Evolutionary conservation across 208 protist genomes (phyloP), one percentile per base, ranked within the genome.

Genomic region (Phytomonas sp.): DNA sequence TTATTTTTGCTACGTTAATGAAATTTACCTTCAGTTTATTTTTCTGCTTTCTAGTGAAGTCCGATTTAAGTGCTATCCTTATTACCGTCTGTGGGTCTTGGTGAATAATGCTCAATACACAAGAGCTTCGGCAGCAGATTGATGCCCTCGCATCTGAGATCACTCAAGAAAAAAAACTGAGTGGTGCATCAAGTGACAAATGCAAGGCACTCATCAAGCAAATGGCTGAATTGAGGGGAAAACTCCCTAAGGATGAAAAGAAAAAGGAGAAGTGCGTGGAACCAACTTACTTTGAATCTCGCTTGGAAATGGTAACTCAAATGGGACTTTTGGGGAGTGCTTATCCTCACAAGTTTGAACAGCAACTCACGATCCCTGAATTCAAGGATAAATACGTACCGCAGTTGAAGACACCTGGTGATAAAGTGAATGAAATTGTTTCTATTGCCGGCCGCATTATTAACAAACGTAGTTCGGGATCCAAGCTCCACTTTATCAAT

Each of bases 301-400:
- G 93, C n/a, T 70, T 95, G 23, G 85, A 87, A 7, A 93, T 96
- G 88, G 89, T 97, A 56, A 86, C 89, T 13, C 76, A 92, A 64
- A 83, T 97, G 71, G 93, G 93, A 43, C 74, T 89, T 6, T 70
- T 93, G 26, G 87, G 83, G n/a, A 89, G 97, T 30, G 89, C 96
- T 20, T 99, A 98, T 75, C 98, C 98, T 40, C 98, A 99, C 83
- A 99, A 99, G 87, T 99, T 98, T 73, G 46, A 96, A 23, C 81
- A 88, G 15, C 74, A 90, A 36, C 90, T 87, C 64, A 89, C 78
- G 26, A 74, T 99, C 56, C 93, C 95, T 13, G 78, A 98, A 70
- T 98, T 98, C 76, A 70, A 84, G 13, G 63, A 46, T 23, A 87
- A 89, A 60, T 99, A 89, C 73, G 36, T 70, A 8, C 37, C 67